Percentiles rank a stretch among this genome's conserved stretches.
These are phyloP conservation scores for Tribonema minus DNA, from an alignment of 108 stramenopile genomes.

Conservation along the genomic window DNA sequence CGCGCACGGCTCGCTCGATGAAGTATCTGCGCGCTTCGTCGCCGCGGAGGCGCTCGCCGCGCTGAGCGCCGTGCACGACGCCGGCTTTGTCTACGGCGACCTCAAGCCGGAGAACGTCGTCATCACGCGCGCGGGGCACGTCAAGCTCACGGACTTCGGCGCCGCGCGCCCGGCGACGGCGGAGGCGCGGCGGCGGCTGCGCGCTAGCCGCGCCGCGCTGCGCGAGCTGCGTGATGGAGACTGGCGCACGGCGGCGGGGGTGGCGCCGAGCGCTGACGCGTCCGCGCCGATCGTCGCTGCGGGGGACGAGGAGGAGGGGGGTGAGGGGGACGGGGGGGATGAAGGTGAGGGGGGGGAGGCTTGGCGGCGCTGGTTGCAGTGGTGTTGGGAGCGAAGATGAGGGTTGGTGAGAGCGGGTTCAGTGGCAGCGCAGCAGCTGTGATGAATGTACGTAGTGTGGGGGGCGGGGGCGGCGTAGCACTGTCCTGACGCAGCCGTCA, in stretches of 20 bases:
- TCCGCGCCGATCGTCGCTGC: background rate
- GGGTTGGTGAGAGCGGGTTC: too few relatives aligned
- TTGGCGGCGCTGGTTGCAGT: background rate
- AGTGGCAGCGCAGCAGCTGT: too few relatives aligned
- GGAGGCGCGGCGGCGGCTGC: constrained; percentile 58
- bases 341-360: constrained; percentile 8
- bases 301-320: too few relatives aligned
- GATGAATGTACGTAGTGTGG: too few relatives aligned
- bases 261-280: constrained; percentile 29
- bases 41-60: constrained; percentile 82
- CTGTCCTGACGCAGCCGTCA: too few relatives aligned
- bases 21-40: constrained; percentile 78
- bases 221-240: constrained; percentile 77
- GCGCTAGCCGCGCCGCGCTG: constrained; percentile 61
- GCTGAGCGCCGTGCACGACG: constrained; percentile 75
- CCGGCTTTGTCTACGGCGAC: constrained; percentile 62
- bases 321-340: too few relatives aligned
- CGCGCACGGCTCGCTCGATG: constrained; percentile 78
- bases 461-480: too few relatives aligned
- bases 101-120: constrained; percentile 93
- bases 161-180: constrained; percentile 76
- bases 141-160: constrained; percentile 95
- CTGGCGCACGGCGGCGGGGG: constrained; percentile 58
- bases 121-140: constrained; percentile 85
- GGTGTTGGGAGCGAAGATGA: constrained; percentile 1